Conservation (phyloP, 2,329 filamentous ascomycete genomes). For the Scedosporium boydii region DNA sequence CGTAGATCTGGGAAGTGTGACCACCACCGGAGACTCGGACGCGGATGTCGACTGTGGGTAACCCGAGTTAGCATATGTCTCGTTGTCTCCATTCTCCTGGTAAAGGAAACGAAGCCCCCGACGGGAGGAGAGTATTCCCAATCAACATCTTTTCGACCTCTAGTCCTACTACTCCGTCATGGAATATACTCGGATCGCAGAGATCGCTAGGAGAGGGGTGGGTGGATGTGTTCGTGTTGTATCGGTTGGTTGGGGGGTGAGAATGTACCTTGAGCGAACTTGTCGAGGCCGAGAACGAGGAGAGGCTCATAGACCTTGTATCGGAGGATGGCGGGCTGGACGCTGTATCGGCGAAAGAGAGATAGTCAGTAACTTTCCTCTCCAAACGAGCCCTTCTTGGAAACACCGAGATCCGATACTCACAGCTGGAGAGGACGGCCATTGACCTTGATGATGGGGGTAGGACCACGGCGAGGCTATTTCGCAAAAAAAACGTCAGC, state of each 20-base stretch:
- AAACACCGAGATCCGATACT: neutral
- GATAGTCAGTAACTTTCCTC: neutral
- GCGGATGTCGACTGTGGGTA: slow-evolving; percentile 82
- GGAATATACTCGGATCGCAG: neutral
- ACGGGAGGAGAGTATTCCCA: neutral
- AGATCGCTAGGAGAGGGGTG: neutral
- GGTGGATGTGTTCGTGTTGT: neutral
- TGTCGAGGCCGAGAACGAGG: slow-evolving; percentile 93
- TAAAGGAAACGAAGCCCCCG: neutral
- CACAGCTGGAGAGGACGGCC: slow-evolving; percentile 80
- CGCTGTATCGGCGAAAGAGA: slow-evolving; percentile 18
- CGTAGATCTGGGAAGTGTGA: slow-evolving; percentile 96
- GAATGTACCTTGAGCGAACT: slow-evolving; percentile 48
- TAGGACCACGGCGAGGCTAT: slow-evolving; percentile 46
- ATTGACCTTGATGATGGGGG: slow-evolving; percentile 75
- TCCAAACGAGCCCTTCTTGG: neutral
- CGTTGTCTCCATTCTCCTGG: neutral
- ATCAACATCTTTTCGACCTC: neutral
- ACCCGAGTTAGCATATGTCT: neutral
- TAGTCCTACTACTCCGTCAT: neutral
- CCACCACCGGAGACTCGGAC: slow-evolving; percentile 95
- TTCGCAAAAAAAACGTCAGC: slow-evolving; percentile 3
- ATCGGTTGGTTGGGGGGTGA: neutral
- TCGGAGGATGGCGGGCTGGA: slow-evolving; percentile 92
- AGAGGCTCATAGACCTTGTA: slow-evolving; percentile 99